Conservation (phyloP, 1,284 basidiomycete genomes). For the Rhodotorula sp. region DNA sequence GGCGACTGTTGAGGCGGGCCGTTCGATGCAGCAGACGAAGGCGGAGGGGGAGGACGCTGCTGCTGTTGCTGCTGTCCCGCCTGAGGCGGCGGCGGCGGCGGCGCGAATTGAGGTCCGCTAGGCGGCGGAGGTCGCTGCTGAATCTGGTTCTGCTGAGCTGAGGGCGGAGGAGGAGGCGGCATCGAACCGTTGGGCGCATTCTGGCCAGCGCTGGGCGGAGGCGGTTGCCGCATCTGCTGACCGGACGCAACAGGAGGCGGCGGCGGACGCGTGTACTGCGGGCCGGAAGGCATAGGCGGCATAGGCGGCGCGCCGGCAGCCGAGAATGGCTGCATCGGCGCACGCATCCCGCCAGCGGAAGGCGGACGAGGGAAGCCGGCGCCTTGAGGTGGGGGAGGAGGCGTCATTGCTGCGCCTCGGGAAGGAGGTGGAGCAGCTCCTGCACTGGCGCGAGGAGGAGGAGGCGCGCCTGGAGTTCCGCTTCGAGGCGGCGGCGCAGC, state of each 20-base stretch:
- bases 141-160: neutral
- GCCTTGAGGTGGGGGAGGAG: neutral
- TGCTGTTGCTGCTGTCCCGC: constrained; percentile 29
- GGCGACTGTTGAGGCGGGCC: neutral
- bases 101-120: neutral
- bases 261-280: neutral
- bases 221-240: neutral
- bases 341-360: neutral
- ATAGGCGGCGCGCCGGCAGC: neutral
- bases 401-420: neutral
- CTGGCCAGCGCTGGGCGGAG: neutral
- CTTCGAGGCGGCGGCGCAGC: constrained; percentile 7
- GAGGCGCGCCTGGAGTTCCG: constrained; percentile 4
- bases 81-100: constrained; percentile 19
- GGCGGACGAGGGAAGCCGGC: neutral
- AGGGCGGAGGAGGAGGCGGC: neutral
- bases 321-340: neutral
- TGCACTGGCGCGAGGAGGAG: constrained; percentile 2
- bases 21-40: constrained; percentile 29
- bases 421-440: neutral
- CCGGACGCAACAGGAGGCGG: neutral
- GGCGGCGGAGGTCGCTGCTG: constrained; percentile 5
- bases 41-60: constrained; percentile 33
- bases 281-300: neutral
- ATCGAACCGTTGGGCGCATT: neutral